Conservation (phyloP, 208 protist genomes). For the Strigomonas oncopelti region DNA sequence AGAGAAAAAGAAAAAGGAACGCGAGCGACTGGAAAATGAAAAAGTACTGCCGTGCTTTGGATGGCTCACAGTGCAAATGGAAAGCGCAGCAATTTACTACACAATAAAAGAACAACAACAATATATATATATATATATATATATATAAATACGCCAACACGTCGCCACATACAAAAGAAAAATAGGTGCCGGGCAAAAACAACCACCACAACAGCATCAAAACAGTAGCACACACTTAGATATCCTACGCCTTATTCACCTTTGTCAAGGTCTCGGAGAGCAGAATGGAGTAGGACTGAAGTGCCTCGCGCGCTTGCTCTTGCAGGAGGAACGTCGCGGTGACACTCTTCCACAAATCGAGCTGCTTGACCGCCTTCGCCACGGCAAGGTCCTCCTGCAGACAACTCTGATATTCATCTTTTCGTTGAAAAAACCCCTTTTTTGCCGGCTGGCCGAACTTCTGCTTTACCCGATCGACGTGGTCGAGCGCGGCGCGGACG, state of each 20-base stretch:
- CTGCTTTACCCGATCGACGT: constrained; percentile 20
- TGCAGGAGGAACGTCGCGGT: constrained; percentile 54
- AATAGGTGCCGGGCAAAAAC: not conserved
- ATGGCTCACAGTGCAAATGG: no score
- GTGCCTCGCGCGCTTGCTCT: constrained; percentile 59
- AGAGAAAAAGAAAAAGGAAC: no score
- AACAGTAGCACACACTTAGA: not conserved
- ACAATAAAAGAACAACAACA: no score
- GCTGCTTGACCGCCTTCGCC: constrained; percentile 38
- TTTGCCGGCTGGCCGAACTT: constrained; percentile 20
- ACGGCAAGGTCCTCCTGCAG: constrained; percentile 32
- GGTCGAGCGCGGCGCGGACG: constrained; percentile 47
- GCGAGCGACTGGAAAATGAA: no score
- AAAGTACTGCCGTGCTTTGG: no score
- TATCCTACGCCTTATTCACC: not conserved
- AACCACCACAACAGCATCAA: not conserved
- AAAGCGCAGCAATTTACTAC: no score
- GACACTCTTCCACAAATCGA: constrained; percentile 56
- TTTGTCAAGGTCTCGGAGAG: constrained; percentile 52
- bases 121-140: no score
- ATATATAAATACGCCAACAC: no score
- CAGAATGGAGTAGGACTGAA: constrained; percentile 61
- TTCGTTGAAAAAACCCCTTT: not conserved
- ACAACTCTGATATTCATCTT: constrained; percentile 8
- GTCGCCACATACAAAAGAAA: constrained; percentile 1